A percentile compares a stretch with the other conserved stretches of the same genome.
Evolutionary conservation across 192 early-diverging fungal species (phyloP).

Genomic region (Mycoemilia scoparia): DNA sequence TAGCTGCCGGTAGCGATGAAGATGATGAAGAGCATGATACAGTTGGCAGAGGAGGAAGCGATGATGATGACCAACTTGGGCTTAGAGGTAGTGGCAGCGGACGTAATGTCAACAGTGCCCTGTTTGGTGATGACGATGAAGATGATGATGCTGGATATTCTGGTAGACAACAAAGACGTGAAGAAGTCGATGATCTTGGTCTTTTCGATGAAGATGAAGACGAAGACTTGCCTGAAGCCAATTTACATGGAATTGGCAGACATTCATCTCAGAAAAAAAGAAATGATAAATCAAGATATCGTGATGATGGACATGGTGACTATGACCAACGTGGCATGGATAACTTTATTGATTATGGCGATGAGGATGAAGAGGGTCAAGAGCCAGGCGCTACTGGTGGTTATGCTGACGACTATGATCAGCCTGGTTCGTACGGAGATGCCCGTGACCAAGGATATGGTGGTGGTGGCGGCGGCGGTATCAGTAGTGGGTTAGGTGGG

Average conservation of each 20-base stretch:
- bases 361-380: constrained; percentile 1
- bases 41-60: not conserved
- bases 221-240: constrained; percentile 3
- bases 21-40: constrained; percentile 24
- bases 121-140: constrained; percentile 11
- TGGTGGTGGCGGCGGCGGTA: constrained; percentile 2
- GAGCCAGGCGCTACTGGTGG: not conserved
- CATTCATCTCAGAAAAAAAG: not conserved
- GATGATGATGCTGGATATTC: constrained; percentile 15
- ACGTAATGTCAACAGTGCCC: no score
- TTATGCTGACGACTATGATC: not conserved
- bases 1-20: constrained; percentile 19
- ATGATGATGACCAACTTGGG: no score
- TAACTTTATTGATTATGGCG: constrained; percentile 4
- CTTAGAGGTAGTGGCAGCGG: no score
- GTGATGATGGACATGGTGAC: not conserved
- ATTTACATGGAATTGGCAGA: constrained; percentile 5
- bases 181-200: constrained; percentile 12
- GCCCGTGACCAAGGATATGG: constrained; percentile 1
- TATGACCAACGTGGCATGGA: constrained; percentile 1
- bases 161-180: constrained; percentile 9
- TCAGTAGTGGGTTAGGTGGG: constrained; percentile 8
- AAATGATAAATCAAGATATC: not conserved
- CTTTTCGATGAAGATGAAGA: constrained; percentile 19
- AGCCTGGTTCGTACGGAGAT: constrained; percentile 2